phyloP scores from a whole-genome alignment of 768 basidiomycete species.

The Trametopsis cervina region DNA sequence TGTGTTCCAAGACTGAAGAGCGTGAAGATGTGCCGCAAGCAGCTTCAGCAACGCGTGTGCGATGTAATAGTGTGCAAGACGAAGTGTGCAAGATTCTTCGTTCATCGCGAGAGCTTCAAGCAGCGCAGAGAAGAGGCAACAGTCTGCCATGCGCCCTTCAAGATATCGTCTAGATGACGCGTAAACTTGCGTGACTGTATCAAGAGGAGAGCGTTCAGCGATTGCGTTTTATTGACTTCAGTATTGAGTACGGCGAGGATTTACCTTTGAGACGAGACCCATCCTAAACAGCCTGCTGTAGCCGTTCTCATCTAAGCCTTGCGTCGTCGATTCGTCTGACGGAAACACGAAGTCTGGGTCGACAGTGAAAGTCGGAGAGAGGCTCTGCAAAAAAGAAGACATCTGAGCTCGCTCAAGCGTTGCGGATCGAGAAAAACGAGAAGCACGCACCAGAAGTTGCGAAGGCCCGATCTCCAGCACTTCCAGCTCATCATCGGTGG shows the following conservation, averaged over 20 bases:
- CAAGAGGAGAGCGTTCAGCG: background rate
- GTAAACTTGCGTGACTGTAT: slow-evolving; percentile 8
- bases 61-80: background rate
- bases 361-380: slow-evolving; percentile 3
- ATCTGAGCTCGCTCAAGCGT: background rate
- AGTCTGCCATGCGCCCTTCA: background rate
- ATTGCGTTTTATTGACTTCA: background rate
- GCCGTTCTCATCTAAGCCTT: background rate
- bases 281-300: slow-evolving; percentile 8
- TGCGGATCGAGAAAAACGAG: background rate
- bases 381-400: background rate
- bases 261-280: slow-evolving; percentile 5
- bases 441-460: background rate
- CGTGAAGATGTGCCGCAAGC: background rate
- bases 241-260: background rate
- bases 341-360: slow-evolving; percentile 4
- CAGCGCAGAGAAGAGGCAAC: background rate
- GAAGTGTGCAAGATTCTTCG: background rate
- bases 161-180: slow-evolving; percentile 1
- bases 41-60: background rate
- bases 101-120: background rate
- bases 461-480: background rate
- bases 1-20: background rate
- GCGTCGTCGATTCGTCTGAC: background rate
- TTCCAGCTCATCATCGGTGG: background rate